Evolutionary conservation across 1,139 yeast species (phyloP), one percentile per base, ranked within the genome.

Genomic region (Taiozyma sp.): DNA sequence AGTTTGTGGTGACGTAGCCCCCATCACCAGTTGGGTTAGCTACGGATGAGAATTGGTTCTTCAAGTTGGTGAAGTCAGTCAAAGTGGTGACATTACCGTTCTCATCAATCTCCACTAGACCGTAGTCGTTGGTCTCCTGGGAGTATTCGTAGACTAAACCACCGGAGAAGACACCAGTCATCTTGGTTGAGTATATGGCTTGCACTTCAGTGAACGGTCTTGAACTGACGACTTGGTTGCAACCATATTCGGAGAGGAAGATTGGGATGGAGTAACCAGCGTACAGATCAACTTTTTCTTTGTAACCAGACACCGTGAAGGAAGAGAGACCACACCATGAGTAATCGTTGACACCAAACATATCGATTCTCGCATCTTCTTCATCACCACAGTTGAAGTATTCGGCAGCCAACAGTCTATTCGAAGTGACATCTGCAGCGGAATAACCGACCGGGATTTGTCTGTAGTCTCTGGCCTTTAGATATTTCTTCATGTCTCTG

Each of bases 211-310:
- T 78, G 71, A 85, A 85, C 47, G 88, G 86, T 69, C 81, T 73
- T 10, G 67, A 55, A 28, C 54, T 52, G 24, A 78, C 62, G 59
- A 74, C 79, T 53, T 71, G 73, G 76, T 90, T 92, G 75, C 98
- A 92, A 62, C 97, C 98, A 67, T 87, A 91, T 73, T 92, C 97
- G 49, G 96, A 87, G 69, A 92, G 83, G 75, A 92, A 91, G 60
- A 87, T 74, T 48, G 98, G 97, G 52, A 90, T 72, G 32, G 95
- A 83, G 66, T 84, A 75, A 67, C 80, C 78, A 45, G 65, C 43
- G 71, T 87, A 89, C 56, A 84, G 80, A 46, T 78, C 69, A 53
- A 95, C 87, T 70, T 88, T 83, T 54, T 73, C 76, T 53, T 75
- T 68, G 72, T 87, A 90, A 56, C 97, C 96, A n/a, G 96, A 87